Conservation (phyloP, 495 filamentous ascomycete species). For the Pyrenula aspistea region DNA sequence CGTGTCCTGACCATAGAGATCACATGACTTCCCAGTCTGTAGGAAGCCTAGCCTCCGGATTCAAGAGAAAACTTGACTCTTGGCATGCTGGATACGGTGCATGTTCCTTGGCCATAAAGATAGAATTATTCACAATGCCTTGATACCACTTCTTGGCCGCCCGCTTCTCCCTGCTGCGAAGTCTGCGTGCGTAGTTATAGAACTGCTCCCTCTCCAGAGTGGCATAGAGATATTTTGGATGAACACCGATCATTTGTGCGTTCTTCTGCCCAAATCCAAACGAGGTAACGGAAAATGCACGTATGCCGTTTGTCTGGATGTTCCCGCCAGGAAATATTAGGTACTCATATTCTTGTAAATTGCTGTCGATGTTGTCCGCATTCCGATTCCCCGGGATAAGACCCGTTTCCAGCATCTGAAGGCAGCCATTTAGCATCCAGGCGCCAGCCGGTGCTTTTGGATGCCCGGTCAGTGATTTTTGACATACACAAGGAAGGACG, state of each 20-base stretch:
- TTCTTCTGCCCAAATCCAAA: constrained; percentile 19
- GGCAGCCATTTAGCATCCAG: constrained; percentile 15
- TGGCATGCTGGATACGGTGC: not conserved
- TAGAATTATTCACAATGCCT: not conserved
- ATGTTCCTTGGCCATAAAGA: not conserved
- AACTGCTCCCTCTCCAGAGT: constrained; percentile 4
- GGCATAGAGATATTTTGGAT: constrained; percentile 10
- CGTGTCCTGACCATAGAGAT: too few relatives aligned
- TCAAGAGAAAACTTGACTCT: not conserved
- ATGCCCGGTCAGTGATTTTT: constrained; percentile 16
- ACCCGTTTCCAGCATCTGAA: constrained; percentile 11
- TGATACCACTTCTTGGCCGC: not conserved
- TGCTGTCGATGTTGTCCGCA: constrained; percentile 12
- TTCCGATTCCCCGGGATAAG: constrained; percentile 14
- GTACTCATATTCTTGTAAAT: constrained; percentile 5
- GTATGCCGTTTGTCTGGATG: constrained; percentile 3
- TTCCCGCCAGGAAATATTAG: constrained; percentile 5
- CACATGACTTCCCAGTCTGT: not conserved
- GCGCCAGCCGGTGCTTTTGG: constrained; percentile 14
- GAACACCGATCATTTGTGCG: constrained; percentile 9
- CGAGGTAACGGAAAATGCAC: constrained; percentile 14
- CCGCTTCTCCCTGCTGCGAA: not conserved
- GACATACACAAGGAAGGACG: constrained; percentile 6
- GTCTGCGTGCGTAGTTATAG: not conserved
- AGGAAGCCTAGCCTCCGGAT: not conserved